These are phyloP conservation scores for Myxozyma melibiosi DNA, from an alignment of 805 yeast genomes.

Conservation along the genomic window DNA sequence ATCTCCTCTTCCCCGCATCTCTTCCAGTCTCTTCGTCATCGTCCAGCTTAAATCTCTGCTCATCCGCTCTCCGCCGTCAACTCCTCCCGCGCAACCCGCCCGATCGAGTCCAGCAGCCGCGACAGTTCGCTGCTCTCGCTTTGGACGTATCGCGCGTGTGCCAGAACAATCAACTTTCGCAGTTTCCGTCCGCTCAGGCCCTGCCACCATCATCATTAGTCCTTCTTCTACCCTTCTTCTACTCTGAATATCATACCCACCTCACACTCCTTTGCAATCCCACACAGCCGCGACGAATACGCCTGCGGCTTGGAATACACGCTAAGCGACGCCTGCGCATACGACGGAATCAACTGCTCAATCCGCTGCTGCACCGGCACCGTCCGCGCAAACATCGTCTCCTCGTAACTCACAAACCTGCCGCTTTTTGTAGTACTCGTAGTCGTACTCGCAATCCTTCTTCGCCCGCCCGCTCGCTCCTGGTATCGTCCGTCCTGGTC, in stretches of 20 bases:
- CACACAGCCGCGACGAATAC: conserved; percentile 17
- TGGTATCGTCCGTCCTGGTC: background rate
- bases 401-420: background rate
- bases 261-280: conserved; percentile 20
- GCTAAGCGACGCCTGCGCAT: conserved; percentile 23
- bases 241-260: background rate
- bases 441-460: too few species aligned
- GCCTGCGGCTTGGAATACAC: conserved; percentile 21
- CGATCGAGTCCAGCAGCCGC: conserved; percentile 23
- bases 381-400: background rate
- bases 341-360: conserved; percentile 24
- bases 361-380: conserved; percentile 1
- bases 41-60: too few species aligned
- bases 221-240: background rate
- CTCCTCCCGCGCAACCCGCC: conserved; percentile 3
- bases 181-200: conserved; percentile 25
- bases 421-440: too few species aligned
- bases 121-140: conserved; percentile 10
- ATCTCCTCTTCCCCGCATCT: background rate
- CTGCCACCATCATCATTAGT: background rate
- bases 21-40: too few species aligned
- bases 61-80: background rate
- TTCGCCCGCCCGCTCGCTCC: background rate
- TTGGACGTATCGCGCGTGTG: conserved; percentile 29
- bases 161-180: conserved; percentile 24